These are phyloP conservation scores for Saccharomycopsis fermentans DNA, from an alignment of 805 yeast species.

Conservation along the genomic window DNA sequence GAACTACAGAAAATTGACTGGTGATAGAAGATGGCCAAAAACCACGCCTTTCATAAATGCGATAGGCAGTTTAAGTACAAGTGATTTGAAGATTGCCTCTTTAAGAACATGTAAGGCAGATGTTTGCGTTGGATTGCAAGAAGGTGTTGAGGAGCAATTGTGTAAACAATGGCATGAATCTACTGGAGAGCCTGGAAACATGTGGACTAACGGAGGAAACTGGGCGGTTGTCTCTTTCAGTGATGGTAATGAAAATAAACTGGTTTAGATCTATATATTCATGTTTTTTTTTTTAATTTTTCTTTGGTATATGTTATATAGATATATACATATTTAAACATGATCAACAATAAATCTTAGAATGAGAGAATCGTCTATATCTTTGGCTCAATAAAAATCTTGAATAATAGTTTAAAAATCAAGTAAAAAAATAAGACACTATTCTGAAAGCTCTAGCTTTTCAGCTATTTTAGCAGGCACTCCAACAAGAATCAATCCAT, in stretches of 20 bases:
- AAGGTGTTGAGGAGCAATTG: constrained; percentile 64
- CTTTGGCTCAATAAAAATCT: too few relatives aligned
- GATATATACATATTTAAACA: neutral
- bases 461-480: constrained; percentile 45
- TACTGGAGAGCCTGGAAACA: constrained; percentile 55
- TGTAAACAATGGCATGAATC: constrained; percentile 44
- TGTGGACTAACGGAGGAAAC: constrained; percentile 85
- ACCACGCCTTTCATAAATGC: constrained; percentile 67
- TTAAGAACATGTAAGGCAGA: constrained; percentile 95
- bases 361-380: too few relatives aligned
- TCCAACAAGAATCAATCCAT: constrained; percentile 47
- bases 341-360: too few relatives aligned
- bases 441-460: constrained; percentile 9
- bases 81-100: constrained; percentile 57
- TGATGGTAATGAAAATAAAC: constrained; percentile 3
- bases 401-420: too few relatives aligned
- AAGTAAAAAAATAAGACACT: too few relatives aligned
- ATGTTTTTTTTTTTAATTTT: neutral
- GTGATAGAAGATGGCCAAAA: constrained; percentile 81
- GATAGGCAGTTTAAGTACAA: constrained; percentile 53
- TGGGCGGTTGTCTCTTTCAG: constrained; percentile 79
- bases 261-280: neutral
- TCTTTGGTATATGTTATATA: neutral
- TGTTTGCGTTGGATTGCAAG: constrained; percentile 75
- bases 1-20: constrained; percentile 89